Evolutionary conservation across 768 basidiomycete species (phyloP).

Genomic region (Ramaria rubella): DNA sequence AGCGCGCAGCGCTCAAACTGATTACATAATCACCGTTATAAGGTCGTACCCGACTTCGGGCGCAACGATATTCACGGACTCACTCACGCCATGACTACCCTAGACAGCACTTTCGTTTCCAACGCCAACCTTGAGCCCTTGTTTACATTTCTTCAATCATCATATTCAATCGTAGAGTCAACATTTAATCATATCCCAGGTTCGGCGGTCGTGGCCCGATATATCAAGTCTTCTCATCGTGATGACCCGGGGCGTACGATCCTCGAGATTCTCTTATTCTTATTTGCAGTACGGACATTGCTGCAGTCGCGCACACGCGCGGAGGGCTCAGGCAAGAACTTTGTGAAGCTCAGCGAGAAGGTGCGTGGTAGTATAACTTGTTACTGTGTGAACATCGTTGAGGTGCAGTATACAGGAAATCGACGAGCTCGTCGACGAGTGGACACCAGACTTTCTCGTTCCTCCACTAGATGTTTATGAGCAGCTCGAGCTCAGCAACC

Average conservation of each 20-base stretch:
- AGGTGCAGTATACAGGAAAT: slow-evolving; percentile 59
- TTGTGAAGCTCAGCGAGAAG: slow-evolving; percentile 87
- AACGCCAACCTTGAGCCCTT: slow-evolving; percentile 40
- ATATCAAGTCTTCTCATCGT: slow-evolving; percentile 91
- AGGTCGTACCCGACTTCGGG: too few species aligned
- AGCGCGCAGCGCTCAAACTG: too few species aligned
- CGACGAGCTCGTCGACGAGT: slow-evolving; percentile 93
- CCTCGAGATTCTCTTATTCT: slow-evolving; percentile 79
- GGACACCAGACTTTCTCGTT: slow-evolving; percentile 80
- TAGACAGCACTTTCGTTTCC: neutral
- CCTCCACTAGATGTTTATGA: slow-evolving; percentile 55
- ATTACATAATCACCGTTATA: too few species aligned
- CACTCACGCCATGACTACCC: neutral
- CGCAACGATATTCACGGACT: too few species aligned
- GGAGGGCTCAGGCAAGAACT: slow-evolving; percentile 79
- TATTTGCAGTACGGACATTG: slow-evolving; percentile 88
- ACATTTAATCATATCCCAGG: slow-evolving; percentile 74
- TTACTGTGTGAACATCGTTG: neutral
- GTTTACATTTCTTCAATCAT: slow-evolving; percentile 49
- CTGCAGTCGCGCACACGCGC: slow-evolving; percentile 83
- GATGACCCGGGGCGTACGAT: slow-evolving; percentile 92
- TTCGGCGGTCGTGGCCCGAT: slow-evolving; percentile 78
- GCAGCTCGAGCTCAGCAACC: slow-evolving; percentile 57
- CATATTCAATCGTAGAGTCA: slow-evolving; percentile 53
- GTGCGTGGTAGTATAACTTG: slow-evolving; percentile 32